phyloP scores from a whole-genome alignment of 2,329 filamentous ascomycete genomes.

The Neocucurbitaria cava region DNA sequence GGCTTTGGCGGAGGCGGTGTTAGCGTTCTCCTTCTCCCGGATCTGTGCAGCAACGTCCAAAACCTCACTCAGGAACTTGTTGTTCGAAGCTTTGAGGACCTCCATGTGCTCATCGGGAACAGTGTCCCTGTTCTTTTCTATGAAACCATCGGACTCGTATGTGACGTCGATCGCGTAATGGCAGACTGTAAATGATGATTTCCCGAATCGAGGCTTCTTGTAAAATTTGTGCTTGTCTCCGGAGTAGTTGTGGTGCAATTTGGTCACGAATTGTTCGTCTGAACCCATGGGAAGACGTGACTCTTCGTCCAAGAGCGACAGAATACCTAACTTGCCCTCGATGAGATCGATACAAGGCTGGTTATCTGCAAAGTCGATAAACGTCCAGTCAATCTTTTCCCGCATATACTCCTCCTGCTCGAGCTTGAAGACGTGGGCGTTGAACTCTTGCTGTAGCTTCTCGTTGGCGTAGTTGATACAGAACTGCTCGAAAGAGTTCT shows the following conservation, averaged over 20 bases:
- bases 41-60: slow-evolving; percentile 85
- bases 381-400: slow-evolving; percentile 98
- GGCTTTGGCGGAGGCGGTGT: slow-evolving; percentile 73
- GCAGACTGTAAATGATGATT: slow-evolving; percentile 96
- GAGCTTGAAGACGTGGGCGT: slow-evolving; percentile 98
- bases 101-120: slow-evolving; percentile 98
- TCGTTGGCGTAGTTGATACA: slow-evolving; percentile 99
- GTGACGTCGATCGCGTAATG: slow-evolving; percentile 98
- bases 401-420: slow-evolving; percentile 97
- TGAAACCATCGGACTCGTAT: slow-evolving; percentile 98
- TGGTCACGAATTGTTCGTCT: slow-evolving; percentile 95
- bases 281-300: slow-evolving; percentile 96
- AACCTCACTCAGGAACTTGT: slow-evolving; percentile 83
- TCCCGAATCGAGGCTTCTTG: slow-evolving; percentile 98
- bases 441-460: slow-evolving; percentile 98
- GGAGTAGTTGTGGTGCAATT: slow-evolving; percentile 92
- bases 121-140: slow-evolving; percentile 99
- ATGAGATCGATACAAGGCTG: slow-evolving; percentile 99
- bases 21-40: slow-evolving; percentile 81
- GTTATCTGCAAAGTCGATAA: slow-evolving; percentile 99
- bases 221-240: slow-evolving; percentile 94
- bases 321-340: slow-evolving; percentile 92
- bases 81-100: slow-evolving; percentile 82
- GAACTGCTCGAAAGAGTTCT: slow-evolving; percentile 99
- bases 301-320: slow-evolving; percentile 94